These are phyloP conservation scores for Madurella mycetomatis DNA, from an alignment of 2,329 filamentous ascomycete genomes.

Conservation along the genomic window DNA sequence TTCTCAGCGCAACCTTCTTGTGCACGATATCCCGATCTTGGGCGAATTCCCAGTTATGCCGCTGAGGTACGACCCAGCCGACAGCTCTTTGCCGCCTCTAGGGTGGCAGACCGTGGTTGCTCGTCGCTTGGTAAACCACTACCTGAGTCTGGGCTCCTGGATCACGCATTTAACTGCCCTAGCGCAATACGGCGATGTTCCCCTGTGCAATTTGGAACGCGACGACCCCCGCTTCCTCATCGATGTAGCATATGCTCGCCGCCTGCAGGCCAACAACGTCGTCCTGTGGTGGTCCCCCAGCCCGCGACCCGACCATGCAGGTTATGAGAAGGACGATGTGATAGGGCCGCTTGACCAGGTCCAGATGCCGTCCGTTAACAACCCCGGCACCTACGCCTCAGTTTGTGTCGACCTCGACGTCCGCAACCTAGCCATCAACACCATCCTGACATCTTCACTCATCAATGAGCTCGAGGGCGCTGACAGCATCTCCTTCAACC, in stretches of 20 bases:
- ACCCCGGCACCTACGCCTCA: constrained; percentile 87
- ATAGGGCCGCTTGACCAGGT: constrained; percentile 77
- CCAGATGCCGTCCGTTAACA: constrained; percentile 89
- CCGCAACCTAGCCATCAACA: constrained; percentile 94
- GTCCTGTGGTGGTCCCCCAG: constrained; percentile 95
- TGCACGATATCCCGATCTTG: constrained; percentile 79
- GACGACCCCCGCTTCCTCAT: constrained; percentile 95
- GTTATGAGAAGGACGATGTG: constrained; percentile 90
- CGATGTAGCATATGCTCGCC: constrained; percentile 87
- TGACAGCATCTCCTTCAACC: constrained; percentile 82
- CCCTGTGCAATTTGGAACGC: constrained; percentile 88
- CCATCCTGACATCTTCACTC: constrained; percentile 89
- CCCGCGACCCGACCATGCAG: constrained; percentile 87
- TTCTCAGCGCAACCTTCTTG: constrained; percentile 71
- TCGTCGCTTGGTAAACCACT: constrained; percentile 80
- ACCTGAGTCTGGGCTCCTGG: constrained; percentile 90
- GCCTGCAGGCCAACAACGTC: constrained; percentile 85
- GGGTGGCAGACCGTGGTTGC: constrained; percentile 92
- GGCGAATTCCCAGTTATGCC: constrained; percentile 79
- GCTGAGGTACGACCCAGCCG: constrained; percentile 74
- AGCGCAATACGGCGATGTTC: constrained; percentile 87
- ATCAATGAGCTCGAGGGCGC: constrained; percentile 94
- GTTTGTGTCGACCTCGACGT: constrained; percentile 95
- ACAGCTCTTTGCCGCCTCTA: constrained; percentile 83
- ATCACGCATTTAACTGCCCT: constrained; percentile 82